Evolutionary conservation across 495 filamentous ascomycete genomes (phyloP).

Genomic region (Aspergillus sparsus): DNA sequence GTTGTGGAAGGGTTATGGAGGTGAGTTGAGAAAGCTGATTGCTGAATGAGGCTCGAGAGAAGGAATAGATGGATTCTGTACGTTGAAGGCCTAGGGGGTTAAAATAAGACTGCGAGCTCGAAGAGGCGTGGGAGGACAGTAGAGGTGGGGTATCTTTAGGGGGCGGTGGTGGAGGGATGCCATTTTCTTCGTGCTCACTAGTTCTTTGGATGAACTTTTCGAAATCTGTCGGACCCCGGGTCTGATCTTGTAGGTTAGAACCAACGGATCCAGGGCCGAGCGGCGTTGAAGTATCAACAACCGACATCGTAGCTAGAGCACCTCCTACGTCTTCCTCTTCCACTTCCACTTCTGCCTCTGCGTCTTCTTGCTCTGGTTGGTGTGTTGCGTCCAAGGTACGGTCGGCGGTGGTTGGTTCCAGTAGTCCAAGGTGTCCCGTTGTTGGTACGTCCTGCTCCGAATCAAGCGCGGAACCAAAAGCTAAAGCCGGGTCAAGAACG

Average conservation of each 20-base stretch:
- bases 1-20: constrained; percentile 79
- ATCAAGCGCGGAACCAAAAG: constrained; percentile 4
- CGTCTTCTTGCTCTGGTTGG: constrained; percentile 8
- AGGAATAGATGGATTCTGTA: constrained; percentile 81
- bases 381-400: constrained; percentile 1
- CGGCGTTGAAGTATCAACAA: constrained; percentile 33
- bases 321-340: constrained; percentile 14
- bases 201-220: constrained; percentile 50
- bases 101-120: constrained; percentile 54
- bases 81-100: constrained; percentile 52
- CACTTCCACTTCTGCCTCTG: background rate
- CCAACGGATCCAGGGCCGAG: constrained; percentile 20
- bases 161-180: constrained; percentile 41
- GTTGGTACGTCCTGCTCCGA: constrained; percentile 13
- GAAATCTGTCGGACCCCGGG: constrained; percentile 37
- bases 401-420: constrained; percentile 4
- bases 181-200: constrained; percentile 38
- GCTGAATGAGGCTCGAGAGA: constrained; percentile 85
- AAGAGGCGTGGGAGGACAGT: constrained; percentile 38
- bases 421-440: background rate
- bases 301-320: constrained; percentile 36
- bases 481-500: constrained; percentile 18
- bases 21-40: constrained; percentile 88
- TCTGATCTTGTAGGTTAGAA: constrained; percentile 19
- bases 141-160: constrained; percentile 43